Evolutionary conservation across 2,329 filamentous ascomycete genomes (phyloP), one percentile per base, ranked within the genome.

Genomic region (Penicillium concentricum): DNA sequence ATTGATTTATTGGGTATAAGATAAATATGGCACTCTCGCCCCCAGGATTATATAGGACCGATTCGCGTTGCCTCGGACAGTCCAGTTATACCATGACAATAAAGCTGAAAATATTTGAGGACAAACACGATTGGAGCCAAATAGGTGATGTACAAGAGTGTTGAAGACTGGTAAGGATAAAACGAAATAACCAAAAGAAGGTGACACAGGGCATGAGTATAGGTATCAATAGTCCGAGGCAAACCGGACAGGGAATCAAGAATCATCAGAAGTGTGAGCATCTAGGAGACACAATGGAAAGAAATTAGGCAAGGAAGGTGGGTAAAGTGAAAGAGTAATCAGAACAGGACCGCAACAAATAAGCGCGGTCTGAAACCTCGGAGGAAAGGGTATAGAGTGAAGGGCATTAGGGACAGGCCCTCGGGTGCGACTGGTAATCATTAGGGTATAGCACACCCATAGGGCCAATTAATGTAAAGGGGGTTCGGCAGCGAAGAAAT

Each of bases 391-490:
- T 66, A 65, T 66, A 63, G 54, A 39, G 38, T 35, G 28, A 47
- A 63, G 52, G 61, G 59, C 59, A 61, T 66, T 62, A 59, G 52
- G 41, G 35, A 53, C 18, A 47, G 48, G 41, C 48, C 51, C 53
- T 52, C 51, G 51, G 54, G 51, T 54, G 51, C 50, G 50, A 44
- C 43, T 58, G 52, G 43, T 52, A 51, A 58, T 62, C 61, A 67
- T 64, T 59, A 67, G 63, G 61, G 63, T 67, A 64, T 63, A 57
- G 58, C 34, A 60, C 53, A 55, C 51, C 57, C 58, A 44, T 60
- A 53, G 58, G 44, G 43, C 35, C 37, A 55, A 52, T 60, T 38
- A 60, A 54, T 56, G 60, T 41, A 46, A 34, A 34, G 12, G 18
- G n/a, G n/a, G 7, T 32, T 51, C 16, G 30, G 16, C 8, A 34